phyloP scores from a whole-genome alignment of 495 filamentous ascomycete genomes.

The Aspergillus cavernicola region DNA sequence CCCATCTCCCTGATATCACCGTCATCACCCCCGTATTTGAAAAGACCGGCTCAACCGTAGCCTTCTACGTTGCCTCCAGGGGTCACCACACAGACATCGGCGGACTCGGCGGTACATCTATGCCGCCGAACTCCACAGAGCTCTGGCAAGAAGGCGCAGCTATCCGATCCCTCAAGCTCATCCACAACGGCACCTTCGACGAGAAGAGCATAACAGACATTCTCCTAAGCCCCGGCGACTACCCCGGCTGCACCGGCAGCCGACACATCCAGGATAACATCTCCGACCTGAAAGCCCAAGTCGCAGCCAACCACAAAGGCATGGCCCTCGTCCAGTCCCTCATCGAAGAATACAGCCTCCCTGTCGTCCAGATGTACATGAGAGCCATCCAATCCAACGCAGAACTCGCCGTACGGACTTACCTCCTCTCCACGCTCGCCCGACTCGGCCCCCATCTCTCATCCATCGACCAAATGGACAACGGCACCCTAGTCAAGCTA shows the following conservation, averaged over 20 bases:
- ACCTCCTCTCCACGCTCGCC: neutral
- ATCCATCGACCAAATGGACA: constrained; percentile 48
- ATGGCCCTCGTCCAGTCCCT: constrained; percentile 79
- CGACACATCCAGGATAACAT: constrained; percentile 87
- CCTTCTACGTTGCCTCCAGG: constrained; percentile 88
- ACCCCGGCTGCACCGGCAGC: constrained; percentile 83
- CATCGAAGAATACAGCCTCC: constrained; percentile 83
- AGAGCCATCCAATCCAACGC: constrained; percentile 86
- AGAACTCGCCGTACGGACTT: constrained; percentile 65
- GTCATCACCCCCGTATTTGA: constrained; percentile 79
- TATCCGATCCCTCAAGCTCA: constrained; percentile 89
- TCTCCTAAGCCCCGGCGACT: constrained; percentile 75
- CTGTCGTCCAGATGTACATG: constrained; percentile 93
- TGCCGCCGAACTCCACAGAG: constrained; percentile 91
- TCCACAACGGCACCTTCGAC: constrained; percentile 81
- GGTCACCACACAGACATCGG: constrained; percentile 82
- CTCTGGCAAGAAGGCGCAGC: constrained; percentile 89
- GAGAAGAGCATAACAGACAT: constrained; percentile 77
- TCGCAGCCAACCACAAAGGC: constrained; percentile 97
- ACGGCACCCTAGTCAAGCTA: constrained; percentile 80
- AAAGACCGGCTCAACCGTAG: constrained; percentile 49
- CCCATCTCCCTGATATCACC: constrained; percentile 86
- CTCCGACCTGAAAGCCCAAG: constrained; percentile 90
- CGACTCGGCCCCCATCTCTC: neutral
- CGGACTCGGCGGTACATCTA: constrained; percentile 87